Evolutionary conservation across 2,329 filamentous ascomycete genomes (phyloP).

Genomic region (Aspergillus fijiensis): DNA sequence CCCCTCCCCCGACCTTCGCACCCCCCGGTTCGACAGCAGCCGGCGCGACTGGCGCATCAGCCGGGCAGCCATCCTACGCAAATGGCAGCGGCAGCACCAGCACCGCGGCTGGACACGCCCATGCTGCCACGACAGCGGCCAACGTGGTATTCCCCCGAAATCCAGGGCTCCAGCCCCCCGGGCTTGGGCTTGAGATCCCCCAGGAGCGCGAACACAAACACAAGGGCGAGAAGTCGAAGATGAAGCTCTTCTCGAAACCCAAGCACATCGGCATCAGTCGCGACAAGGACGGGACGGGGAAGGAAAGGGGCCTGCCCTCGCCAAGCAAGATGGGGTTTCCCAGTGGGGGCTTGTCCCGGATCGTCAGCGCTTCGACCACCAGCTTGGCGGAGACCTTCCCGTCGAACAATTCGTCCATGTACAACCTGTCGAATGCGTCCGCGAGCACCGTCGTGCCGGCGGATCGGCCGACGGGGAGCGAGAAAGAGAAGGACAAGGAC

Average conservation of each 20-base stretch:
- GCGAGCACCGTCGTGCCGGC: slow-evolving; percentile 59
- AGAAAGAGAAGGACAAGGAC: slow-evolving; percentile 44
- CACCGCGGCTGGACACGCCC: slow-evolving; percentile 49
- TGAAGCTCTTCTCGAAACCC: slow-evolving; percentile 68
- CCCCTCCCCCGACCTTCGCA: slow-evolving; percentile 26
- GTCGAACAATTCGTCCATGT: slow-evolving; percentile 58
- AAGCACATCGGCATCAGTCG: slow-evolving; percentile 64
- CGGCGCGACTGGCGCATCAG: slow-evolving; percentile 23
- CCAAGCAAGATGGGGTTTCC: slow-evolving; percentile 56
- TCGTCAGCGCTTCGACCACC: slow-evolving; percentile 60
- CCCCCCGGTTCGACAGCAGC: slow-evolving; percentile 17
- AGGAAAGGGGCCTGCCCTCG: slow-evolving; percentile 56
- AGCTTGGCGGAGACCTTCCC: slow-evolving; percentile 57
- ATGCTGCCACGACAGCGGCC: slow-evolving; percentile 62
- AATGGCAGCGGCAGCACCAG: slow-evolving; percentile 56
- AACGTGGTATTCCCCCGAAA: slow-evolving; percentile 62
- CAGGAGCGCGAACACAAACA: slow-evolving; percentile 49
- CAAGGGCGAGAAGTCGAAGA: slow-evolving; percentile 62
- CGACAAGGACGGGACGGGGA: slow-evolving; percentile 52
- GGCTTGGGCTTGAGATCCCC: slow-evolving; percentile 29
- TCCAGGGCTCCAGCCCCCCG: slow-evolving; percentile 32
- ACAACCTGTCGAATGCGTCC: slow-evolving; percentile 62
- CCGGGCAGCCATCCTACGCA: not conserved
- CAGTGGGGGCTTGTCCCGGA: slow-evolving; percentile 52
- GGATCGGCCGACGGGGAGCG: slow-evolving; percentile 39